A percentile compares a stretch with the other conserved stretches of the same genome.
These are phyloP conservation scores for Fusarium metavorans DNA, from an alignment of 2,329 filamentous ascomycete genomes.

Conservation along the genomic window DNA sequence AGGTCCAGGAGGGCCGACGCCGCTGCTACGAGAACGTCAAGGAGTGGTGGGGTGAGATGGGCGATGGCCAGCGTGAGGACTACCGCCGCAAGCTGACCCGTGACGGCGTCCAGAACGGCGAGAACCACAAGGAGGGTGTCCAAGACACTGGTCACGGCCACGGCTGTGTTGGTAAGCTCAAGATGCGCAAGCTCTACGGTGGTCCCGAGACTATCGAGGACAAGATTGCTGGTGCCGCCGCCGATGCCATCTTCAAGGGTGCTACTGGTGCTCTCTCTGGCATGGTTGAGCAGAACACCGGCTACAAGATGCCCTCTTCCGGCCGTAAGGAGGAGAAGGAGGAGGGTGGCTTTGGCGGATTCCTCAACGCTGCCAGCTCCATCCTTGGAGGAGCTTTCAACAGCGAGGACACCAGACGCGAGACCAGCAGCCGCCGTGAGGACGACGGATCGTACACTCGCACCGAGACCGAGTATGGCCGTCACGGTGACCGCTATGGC, in stretches of 20 bases:
- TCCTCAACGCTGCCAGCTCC: slow-evolving; percentile 77
- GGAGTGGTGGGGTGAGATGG: slow-evolving; percentile 83
- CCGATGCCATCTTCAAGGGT: slow-evolving; percentile 68
- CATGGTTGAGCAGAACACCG: slow-evolving; percentile 60
- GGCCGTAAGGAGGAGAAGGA: slow-evolving; percentile 59
- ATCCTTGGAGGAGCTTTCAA: slow-evolving; percentile 73
- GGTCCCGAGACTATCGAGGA: slow-evolving; percentile 64
- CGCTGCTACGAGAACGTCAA: slow-evolving; percentile 85
- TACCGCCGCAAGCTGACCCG: slow-evolving; percentile 82
- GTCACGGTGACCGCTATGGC: slow-evolving; percentile 67
- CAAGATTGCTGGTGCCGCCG: slow-evolving; percentile 67
- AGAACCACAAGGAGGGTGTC: slow-evolving; percentile 89
- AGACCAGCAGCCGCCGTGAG: slow-evolving; percentile 64
- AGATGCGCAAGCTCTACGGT: slow-evolving; percentile 77
- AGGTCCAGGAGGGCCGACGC: slow-evolving; percentile 76
- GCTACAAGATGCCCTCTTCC: slow-evolving; percentile 54
- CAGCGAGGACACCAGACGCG: slow-evolving; percentile 65
- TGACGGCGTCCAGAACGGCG: slow-evolving; percentile 78
- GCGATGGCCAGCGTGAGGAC: slow-evolving; percentile 70
- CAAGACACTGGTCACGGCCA: slow-evolving; percentile 88
- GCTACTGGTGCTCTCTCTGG: slow-evolving; percentile 65
- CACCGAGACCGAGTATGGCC: slow-evolving; percentile 72
- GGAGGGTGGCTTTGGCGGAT: slow-evolving; percentile 74
- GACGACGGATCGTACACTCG: slow-evolving; percentile 72
- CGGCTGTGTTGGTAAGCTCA: slow-evolving; percentile 82